Conservation (phyloP, 495 filamentous ascomycete genomes). For the Trichocladium antarcticum region DNA sequence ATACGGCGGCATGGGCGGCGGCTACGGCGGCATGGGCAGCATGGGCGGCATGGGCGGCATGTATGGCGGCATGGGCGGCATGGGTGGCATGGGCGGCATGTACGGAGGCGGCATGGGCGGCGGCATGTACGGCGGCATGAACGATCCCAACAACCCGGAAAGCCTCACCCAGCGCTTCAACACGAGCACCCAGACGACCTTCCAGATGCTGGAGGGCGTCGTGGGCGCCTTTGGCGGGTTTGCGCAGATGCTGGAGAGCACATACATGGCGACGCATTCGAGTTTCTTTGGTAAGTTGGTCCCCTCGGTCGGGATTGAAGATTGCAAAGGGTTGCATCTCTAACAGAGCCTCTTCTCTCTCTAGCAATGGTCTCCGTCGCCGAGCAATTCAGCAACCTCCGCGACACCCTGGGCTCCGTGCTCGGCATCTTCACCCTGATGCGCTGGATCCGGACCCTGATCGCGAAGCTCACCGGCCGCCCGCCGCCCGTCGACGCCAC, state of each 20-base stretch:
- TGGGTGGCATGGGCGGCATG: slow-evolving; percentile 44
- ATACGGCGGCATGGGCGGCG: slow-evolving; percentile 28
- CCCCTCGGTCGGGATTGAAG: too few species aligned
- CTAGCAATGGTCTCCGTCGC: slow-evolving; percentile 95
- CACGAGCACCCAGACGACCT: slow-evolving; percentile 91
- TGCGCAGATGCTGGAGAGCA: slow-evolving; percentile 98
- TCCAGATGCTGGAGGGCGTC: slow-evolving; percentile 96
- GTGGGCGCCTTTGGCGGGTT: slow-evolving; percentile 98
- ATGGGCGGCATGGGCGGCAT: slow-evolving; percentile 37
- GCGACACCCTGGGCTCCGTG: slow-evolving; percentile 89
- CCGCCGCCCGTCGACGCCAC: slow-evolving; percentile 78
- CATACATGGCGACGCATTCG: slow-evolving; percentile 99
- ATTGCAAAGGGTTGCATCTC: too few species aligned
- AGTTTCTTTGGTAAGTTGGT: slow-evolving; percentile 82
- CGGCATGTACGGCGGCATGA: slow-evolving; percentile 45
- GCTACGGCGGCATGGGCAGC: slow-evolving; percentile 19
- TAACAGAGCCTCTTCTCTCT: slow-evolving; percentile 21
- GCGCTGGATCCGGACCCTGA: slow-evolving; percentile 80
- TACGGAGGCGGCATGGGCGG: slow-evolving; percentile 56
- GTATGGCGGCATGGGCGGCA: slow-evolving; percentile 37
- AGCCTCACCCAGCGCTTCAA: slow-evolving; percentile 84
- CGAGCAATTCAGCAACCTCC: slow-evolving; percentile 88
- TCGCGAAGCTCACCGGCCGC: slow-evolving; percentile 90
- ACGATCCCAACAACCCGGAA: slow-evolving; percentile 81
- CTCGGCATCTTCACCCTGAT: slow-evolving; percentile 92